Evolutionary conservation across 148 eudicot species (phyloP).

Genomic region (Silene latifolia): DNA sequence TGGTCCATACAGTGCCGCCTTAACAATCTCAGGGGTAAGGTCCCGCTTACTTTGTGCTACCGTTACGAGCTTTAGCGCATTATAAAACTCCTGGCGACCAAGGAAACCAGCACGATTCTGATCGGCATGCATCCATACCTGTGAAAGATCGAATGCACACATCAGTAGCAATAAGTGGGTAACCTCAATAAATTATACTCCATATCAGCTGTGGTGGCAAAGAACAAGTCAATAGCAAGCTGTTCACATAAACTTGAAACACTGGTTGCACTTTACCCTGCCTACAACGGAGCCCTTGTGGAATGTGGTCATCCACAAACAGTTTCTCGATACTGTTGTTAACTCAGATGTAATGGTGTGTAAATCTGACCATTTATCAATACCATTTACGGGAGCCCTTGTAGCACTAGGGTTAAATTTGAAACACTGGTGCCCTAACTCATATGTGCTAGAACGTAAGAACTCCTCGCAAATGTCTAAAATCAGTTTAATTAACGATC

Average conservation of each 20-base stretch:
- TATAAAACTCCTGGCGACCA: constrained; percentile 77
- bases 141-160: constrained; percentile 28
- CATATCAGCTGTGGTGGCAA: not conserved
- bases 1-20: constrained; percentile 87
- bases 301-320: too few relatives aligned
- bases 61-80: constrained; percentile 91
- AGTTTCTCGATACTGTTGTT: not conserved
- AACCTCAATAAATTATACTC: not conserved
- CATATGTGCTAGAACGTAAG: not conserved
- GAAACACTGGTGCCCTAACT: not conserved
- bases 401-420: not conserved
- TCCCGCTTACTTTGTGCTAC: constrained; percentile 98
- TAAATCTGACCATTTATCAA: not conserved
- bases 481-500: too few relatives aligned
- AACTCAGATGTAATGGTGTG: not conserved
- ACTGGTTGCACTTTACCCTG: not conserved
- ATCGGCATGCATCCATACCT: constrained; percentile 86
- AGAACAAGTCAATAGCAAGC: not conserved
- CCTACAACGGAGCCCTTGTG: not conserved
- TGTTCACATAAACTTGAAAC: not conserved
- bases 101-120: constrained; percentile 84
- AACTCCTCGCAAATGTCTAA: not conserved
- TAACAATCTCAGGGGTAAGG: constrained; percentile 90
- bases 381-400: not conserved
- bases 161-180: not conserved